Evolutionary conservation across 2,329 filamentous ascomycete species (phyloP).

Genomic region (Trichoderma sp.): DNA sequence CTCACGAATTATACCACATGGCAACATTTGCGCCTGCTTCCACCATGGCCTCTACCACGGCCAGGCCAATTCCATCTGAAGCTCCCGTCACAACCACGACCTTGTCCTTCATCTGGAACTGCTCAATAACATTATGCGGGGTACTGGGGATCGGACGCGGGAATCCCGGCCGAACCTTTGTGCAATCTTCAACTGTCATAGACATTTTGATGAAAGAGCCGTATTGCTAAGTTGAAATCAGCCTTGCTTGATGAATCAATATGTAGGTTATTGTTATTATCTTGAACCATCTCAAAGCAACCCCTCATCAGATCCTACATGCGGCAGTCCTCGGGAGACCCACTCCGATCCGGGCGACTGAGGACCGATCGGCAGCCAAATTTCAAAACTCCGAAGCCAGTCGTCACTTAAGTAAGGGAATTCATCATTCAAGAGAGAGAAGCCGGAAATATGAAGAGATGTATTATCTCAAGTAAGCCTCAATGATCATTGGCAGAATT

Average conservation of each 20-base stretch:
- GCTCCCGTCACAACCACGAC: slow-evolving; percentile 7
- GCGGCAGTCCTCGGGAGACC: background rate
- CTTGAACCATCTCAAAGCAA: background rate
- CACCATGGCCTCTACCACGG: slow-evolving; percentile 5
- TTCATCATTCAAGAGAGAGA: background rate
- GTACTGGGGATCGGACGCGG: slow-evolving; percentile 4
- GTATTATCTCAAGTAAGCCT: background rate
- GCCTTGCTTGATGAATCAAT: background rate
- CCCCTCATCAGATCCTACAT: background rate
- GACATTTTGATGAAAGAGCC: background rate
- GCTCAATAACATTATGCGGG: slow-evolving; percentile 4
- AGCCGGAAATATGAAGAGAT: background rate
- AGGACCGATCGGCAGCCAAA: background rate
- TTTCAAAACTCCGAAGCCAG: background rate
- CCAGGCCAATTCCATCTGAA: slow-evolving; percentile 10
- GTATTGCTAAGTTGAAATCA: background rate
- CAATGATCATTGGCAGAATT: background rate
- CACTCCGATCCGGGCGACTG: slow-evolving; percentile 4
- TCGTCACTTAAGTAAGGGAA: background rate
- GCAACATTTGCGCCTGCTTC: slow-evolving; percentile 12
- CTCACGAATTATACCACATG: slow-evolving; percentile 14
- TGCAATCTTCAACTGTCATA: slow-evolving; percentile 15
- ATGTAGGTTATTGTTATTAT: background rate
- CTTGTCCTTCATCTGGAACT: slow-evolving; percentile 18
- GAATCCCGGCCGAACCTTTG: background rate